A percentile compares a stretch with the other conserved stretches of the same genome.
Evolutionary conservation across 208 protist species (phyloP).

Genomic region (Phytomonas serpens): DNA sequence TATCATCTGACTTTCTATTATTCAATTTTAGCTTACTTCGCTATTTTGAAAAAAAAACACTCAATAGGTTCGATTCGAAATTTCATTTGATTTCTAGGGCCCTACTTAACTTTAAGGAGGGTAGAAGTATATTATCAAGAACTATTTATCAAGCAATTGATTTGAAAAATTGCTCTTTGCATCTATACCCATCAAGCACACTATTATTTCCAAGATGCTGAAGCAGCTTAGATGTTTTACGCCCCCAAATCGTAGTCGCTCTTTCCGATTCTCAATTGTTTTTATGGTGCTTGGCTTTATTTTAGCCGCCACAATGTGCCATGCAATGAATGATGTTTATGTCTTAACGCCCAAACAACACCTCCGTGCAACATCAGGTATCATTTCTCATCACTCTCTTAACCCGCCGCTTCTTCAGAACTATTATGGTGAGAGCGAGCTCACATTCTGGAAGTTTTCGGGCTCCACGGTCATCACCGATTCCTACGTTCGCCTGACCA

Average conservation of each 20-base stretch:
- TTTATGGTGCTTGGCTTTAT: background rate
- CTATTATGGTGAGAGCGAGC: slow-evolving; percentile 64
- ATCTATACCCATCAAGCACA: background rate
- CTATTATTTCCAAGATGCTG: background rate
- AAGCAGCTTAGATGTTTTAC: background rate
- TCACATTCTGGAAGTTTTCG: slow-evolving; percentile 68
- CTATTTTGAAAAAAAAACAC: background rate
- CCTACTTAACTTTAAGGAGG: background rate
- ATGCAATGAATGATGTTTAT: background rate
- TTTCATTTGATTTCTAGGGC: background rate
- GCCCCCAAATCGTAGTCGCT: background rate
- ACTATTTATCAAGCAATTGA: background rate
- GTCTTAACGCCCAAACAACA: slow-evolving; percentile 28
- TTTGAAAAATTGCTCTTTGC: background rate
- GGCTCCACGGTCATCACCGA: slow-evolving; percentile 78
- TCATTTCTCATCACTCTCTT: slow-evolving; percentile 74
- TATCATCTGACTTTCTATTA: slow-evolving; percentile 6
- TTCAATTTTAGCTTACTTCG: background rate
- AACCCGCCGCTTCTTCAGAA: slow-evolving; percentile 53
- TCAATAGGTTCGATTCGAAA: background rate
- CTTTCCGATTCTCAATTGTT: background rate
- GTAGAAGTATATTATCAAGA: background rate
- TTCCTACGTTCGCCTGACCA: slow-evolving; percentile 74
- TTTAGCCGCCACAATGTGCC: background rate
- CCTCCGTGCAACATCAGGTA: slow-evolving; percentile 25